phyloP scores from a whole-genome alignment of 1,284 basidiomycete genomes.

The Papiliotrema laurentii region DNA sequence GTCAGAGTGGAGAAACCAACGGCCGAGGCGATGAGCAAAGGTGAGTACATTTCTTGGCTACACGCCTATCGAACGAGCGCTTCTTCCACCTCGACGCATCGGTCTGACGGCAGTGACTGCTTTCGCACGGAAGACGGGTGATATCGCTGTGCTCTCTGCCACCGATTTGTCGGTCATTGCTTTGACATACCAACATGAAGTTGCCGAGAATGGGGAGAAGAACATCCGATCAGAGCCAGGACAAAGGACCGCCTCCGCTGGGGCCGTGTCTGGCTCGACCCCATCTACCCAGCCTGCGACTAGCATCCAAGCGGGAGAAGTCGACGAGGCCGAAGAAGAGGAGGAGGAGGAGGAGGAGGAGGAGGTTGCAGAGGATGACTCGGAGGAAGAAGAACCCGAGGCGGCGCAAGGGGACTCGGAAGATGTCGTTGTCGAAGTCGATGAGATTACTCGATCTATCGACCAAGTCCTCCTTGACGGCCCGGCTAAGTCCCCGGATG shows the following conservation, averaged over 20 bases:
- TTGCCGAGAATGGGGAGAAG: constrained; percentile 54
- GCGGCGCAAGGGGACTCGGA: constrained; percentile 47
- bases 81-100: neutral
- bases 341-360: constrained; percentile 48
- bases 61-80: no score
- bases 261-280: neutral
- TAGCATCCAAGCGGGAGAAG: constrained; percentile 33
- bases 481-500: neutral
- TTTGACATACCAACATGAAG: constrained; percentile 74
- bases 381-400: constrained; percentile 17
- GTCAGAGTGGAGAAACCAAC: constrained; percentile 70
- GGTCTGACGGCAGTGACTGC: constrained; percentile 64
- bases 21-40: constrained; percentile 66
- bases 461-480: constrained; percentile 50
- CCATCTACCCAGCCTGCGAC: neutral
- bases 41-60: constrained; percentile 50
- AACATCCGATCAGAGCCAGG: constrained; percentile 53
- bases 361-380: constrained; percentile 27
- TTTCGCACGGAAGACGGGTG: constrained; percentile 93
- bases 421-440: constrained; percentile 10
- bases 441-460: constrained; percentile 52
- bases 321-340: constrained; percentile 48
- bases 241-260: constrained; percentile 17
- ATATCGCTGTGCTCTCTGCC: constrained; percentile 86
- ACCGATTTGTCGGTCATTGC: constrained; percentile 90